Percentiles rank a stretch among this genome's conserved stretches.
Conservation (phyloP, 352 stramenopile genomes). For the Aphanomyces astaci region DNA sequence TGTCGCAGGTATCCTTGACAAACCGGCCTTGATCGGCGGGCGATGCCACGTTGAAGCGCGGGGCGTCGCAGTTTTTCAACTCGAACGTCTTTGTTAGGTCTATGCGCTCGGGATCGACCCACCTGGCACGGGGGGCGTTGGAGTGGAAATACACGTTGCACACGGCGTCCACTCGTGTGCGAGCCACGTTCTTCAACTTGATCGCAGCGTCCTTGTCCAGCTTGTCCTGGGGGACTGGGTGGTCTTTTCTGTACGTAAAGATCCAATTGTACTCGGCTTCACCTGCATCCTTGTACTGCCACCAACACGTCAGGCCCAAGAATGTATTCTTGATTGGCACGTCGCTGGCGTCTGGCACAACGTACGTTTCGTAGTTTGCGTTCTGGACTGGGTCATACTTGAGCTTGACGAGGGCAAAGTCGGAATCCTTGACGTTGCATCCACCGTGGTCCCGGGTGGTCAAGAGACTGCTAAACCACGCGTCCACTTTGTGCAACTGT, state of each 20-base stretch:
- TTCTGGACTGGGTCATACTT: background rate
- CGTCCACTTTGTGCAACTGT: background rate
- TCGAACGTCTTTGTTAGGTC: background rate
- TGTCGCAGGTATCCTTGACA: background rate
- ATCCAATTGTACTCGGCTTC: background rate
- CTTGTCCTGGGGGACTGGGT: background rate
- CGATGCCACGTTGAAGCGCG: background rate
- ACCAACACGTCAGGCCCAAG: background rate
- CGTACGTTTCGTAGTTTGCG: background rate
- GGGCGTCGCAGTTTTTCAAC: background rate
- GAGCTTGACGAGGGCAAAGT: background rate
- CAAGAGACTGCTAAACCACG: background rate
- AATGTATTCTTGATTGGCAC: background rate
- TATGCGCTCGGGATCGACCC: too few relatives aligned
- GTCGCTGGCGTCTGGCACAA: background rate
- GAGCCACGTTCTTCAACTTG: background rate
- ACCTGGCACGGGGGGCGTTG: background rate
- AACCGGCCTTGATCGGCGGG: background rate
- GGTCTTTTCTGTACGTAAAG: background rate
- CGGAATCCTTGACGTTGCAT: background rate
- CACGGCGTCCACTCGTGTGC: background rate
- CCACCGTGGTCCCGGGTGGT: background rate
- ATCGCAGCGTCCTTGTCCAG: background rate
- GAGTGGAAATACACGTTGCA: background rate
- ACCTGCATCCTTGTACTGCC: background rate